These are phyloP conservation scores for Phytophthora fragariae DNA, from an alignment of 352 stramenopile genomes.

Conservation along the genomic window DNA sequence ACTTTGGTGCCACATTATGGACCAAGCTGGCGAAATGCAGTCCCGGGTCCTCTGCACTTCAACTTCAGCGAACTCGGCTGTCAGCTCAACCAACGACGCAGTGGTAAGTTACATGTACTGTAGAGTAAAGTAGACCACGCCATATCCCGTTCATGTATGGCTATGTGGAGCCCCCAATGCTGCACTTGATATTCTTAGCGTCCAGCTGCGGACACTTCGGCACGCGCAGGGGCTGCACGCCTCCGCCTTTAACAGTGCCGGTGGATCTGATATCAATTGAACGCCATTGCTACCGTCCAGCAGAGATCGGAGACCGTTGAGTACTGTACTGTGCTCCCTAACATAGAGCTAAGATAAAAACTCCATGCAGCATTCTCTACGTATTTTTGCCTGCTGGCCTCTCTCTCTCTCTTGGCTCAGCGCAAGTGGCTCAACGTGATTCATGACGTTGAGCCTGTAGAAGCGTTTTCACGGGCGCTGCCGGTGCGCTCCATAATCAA, in stretches of 20 bases:
- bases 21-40: conserved; percentile 19
- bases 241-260: conserved; percentile 13
- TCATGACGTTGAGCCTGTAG: conserved; percentile 11
- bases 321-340: background rate
- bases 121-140: too few relatives aligned
- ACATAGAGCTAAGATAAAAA: background rate
- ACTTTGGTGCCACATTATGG: conserved; percentile 10
- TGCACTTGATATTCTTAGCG: conserved; percentile 6
- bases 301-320: background rate
- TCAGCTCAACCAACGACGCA: conserved; percentile 4
- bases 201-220: conserved; percentile 36
- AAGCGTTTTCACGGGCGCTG: conserved; percentile 29
- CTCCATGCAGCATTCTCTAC: background rate
- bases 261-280: conserved; percentile 8
- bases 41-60: conserved; percentile 24
- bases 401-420: conserved; percentile 13
- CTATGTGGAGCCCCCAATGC: background rate
- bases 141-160: too few relatives aligned
- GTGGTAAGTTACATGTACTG: background rate
- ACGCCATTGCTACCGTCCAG: background rate
- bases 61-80: conserved; percentile 24
- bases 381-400: background rate
- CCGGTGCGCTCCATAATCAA: conserved; percentile 20
- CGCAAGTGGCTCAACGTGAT: conserved; percentile 1
- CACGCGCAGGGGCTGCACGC: background rate